Conservation (phyloP, 2,329 filamentous ascomycete genomes). For the Erysiphe pulchra region DNA sequence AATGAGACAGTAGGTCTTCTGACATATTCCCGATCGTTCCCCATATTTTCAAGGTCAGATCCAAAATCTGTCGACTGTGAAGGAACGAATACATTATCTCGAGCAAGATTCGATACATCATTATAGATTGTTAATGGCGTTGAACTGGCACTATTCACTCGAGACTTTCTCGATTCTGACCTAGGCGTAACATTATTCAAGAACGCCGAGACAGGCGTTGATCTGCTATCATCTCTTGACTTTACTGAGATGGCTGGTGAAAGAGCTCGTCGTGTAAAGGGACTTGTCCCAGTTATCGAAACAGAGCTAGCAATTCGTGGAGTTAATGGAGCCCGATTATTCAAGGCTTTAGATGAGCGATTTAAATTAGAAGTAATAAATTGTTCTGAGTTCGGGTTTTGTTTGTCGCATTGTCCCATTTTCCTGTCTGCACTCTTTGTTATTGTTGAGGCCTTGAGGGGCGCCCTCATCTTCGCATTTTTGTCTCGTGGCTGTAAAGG, state of each 20-base stretch:
- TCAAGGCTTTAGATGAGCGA: conserved; percentile 27
- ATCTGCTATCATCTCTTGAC: conserved; percentile 20
- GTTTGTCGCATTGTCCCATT: conserved; percentile 24
- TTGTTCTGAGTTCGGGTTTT: conserved; percentile 22
- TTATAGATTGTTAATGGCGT: conserved; percentile 39
- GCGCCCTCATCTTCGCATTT: conserved; percentile 22
- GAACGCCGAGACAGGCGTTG: conserved; percentile 26
- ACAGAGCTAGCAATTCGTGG: conserved; percentile 25
- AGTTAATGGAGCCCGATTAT: conserved; percentile 27
- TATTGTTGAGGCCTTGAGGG: conserved; percentile 9
- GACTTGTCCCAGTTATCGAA: conserved; percentile 9
- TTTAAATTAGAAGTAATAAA: conserved; percentile 38
- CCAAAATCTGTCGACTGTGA: conserved; percentile 2
- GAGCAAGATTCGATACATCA: conserved; percentile 14
- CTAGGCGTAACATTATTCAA: conserved; percentile 55
- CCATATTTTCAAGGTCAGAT: conserved; percentile 10
- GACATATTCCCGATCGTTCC: conserved; percentile 8
- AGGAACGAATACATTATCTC: conserved; percentile 12
- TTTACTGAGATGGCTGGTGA: neutral
- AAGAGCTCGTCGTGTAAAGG: conserved; percentile 23
- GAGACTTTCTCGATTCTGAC: conserved; percentile 45
- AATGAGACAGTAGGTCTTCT: conserved; percentile 16
- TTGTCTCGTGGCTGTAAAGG: conserved; percentile 9
- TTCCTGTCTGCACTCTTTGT: conserved; percentile 10
- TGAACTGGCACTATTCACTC: conserved; percentile 39